phyloP scores from a whole-genome alignment of 1,139 yeast genomes.

The Yamadazyma mexicana region DNA sequence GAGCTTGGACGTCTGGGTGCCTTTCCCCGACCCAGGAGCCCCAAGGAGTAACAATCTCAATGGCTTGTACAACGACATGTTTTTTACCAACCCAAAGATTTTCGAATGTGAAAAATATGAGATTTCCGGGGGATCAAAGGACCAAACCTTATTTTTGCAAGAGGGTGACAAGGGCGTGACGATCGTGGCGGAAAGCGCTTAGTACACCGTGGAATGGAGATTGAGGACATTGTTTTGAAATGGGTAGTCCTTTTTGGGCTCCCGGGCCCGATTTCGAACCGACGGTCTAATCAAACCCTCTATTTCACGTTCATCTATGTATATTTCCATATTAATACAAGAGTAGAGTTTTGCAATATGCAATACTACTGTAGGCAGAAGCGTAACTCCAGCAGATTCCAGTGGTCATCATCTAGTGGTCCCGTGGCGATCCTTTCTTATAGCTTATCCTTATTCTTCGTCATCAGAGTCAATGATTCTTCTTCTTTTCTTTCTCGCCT shows the following conservation, averaged over 20 bases:
- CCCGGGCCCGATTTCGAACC: no score
- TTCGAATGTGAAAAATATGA: background rate
- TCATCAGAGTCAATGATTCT: slow-evolving; percentile 48
- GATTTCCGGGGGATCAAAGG: background rate
- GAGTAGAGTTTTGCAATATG: no score
- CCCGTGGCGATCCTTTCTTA: no score
- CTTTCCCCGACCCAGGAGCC: slow-evolving; percentile 95
- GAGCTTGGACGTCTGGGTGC: slow-evolving; percentile 76
- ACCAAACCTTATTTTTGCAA: no score
- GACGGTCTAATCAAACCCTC: background rate
- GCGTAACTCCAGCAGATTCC: no score
- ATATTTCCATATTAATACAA: slow-evolving; percentile 7
- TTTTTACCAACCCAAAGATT: background rate
- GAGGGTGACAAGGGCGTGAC: no score
- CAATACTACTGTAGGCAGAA: slow-evolving; percentile 8
- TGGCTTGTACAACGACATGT: slow-evolving; percentile 32
- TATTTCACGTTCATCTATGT: background rate
- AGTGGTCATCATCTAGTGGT: no score
- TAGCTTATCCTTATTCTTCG: no score
- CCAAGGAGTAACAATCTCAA: slow-evolving; percentile 74
- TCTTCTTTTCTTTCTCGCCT: slow-evolving; percentile 34
- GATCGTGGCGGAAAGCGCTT: no score
- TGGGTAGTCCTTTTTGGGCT: no score
- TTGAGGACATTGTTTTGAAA: no score
- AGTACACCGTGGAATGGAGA: no score